Conservation (phyloP, 192 early-diverging fungal genomes). For the Podila clonocystis region DNA sequence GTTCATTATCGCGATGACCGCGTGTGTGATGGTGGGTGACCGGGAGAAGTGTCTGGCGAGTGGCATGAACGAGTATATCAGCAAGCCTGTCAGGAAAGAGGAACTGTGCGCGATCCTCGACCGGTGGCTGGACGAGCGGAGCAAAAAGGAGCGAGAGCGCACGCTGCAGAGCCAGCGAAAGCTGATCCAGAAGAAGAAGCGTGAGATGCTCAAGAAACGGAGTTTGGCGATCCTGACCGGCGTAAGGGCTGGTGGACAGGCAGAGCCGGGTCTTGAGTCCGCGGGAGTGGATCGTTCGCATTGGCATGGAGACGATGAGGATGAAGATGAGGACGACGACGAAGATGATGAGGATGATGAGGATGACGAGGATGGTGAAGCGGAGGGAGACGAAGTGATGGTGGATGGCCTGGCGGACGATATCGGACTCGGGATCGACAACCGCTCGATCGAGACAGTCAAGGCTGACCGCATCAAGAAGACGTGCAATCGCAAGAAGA, state of each 20-base stretch:
- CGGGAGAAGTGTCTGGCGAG: slow-evolving; percentile 49
- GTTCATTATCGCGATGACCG: slow-evolving; percentile 47
- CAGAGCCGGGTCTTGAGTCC: neutral
- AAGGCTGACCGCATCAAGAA: neutral
- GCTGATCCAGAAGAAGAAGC: slow-evolving; percentile 17
- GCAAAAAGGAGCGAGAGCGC: slow-evolving; percentile 1
- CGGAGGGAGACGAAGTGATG: neutral
- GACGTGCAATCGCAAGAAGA: slow-evolving; percentile 4
- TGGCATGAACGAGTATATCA: slow-evolving; percentile 63
- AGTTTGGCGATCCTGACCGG: slow-evolving; percentile 29
- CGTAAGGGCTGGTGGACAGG: neutral
- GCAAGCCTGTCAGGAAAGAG: slow-evolving; percentile 60
- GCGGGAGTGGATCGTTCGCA: neutral
- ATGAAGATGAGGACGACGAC: neutral
- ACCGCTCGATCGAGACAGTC: neutral
- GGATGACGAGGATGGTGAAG: slow-evolving; percentile 8
- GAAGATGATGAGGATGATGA: slow-evolving; percentile 19
- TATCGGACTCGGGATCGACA: neutral
- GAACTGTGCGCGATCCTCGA: slow-evolving; percentile 48
- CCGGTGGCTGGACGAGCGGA: slow-evolving; percentile 36
- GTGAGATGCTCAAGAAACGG: slow-evolving; percentile 27
- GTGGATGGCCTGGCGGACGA: neutral
- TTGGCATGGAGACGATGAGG: neutral
- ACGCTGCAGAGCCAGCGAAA: slow-evolving; percentile 13
- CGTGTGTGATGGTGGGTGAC: slow-evolving; percentile 51